A percentile compares a stretch with the other conserved stretches of the same genome.
Conservation (phyloP, 352 stramenopile genomes). For the Pythium phragmitis region DNA sequence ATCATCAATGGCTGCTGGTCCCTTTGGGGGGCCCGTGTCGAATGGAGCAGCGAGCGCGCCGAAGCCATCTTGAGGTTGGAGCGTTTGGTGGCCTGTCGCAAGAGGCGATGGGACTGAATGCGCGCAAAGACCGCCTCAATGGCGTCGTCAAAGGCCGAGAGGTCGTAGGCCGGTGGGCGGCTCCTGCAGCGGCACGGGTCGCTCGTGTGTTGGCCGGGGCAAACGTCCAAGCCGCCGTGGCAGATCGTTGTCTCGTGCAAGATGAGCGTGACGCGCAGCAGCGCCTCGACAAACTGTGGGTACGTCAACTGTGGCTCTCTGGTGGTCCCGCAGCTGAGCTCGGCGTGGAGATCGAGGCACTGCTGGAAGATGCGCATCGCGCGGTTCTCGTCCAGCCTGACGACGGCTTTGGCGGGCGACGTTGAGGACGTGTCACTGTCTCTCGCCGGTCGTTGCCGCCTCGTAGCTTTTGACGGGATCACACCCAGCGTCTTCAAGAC, state of each 20-base stretch:
- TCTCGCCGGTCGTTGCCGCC: not conserved
- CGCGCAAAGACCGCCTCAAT: conserved; percentile 44
- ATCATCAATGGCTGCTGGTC: not conserved
- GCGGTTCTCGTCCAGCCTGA: conserved; percentile 43
- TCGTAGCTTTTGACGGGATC: conserved; percentile 4
- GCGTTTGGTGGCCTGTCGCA: conserved; percentile 23
- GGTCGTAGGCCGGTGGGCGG: conserved; percentile 32
- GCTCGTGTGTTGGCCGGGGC: conserved; percentile 45
- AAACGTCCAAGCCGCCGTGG: conserved; percentile 51
- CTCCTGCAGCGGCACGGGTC: conserved; percentile 40
- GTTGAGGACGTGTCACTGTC: not conserved
- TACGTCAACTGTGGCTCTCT: conserved; percentile 34
- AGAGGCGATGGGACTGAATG: conserved; percentile 33
- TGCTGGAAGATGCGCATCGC: conserved; percentile 60
- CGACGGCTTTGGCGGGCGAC: not conserved
- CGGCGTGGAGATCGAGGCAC: conserved; percentile 39
- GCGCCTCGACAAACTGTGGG: conserved; percentile 52
- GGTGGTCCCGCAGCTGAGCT: conserved; percentile 1
- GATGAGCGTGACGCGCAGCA: conserved; percentile 46
- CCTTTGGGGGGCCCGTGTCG: too few species aligned
- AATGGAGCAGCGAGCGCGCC: conserved; percentile 11
- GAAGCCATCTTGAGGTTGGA: conserved; percentile 38
- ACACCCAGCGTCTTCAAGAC: conserved; percentile 9
- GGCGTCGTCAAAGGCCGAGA: conserved; percentile 43
- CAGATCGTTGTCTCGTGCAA: conserved; percentile 53